Evolutionary conservation across 2,329 filamentous ascomycete species (phyloP).

Genomic region (Fusarium chaquense): DNA sequence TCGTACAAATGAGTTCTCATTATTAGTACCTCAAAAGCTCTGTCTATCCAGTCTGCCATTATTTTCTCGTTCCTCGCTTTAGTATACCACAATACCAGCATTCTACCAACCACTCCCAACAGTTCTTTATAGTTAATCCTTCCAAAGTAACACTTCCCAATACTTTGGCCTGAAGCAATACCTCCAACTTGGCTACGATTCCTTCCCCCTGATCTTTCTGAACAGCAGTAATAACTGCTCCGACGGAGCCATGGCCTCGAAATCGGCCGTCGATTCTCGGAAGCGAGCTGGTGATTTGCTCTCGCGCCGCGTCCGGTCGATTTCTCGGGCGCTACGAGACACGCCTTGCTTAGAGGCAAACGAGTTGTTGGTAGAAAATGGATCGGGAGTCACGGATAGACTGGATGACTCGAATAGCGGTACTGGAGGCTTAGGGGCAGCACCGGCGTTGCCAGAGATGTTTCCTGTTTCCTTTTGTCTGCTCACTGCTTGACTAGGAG

Average conservation of each 20-base stretch:
- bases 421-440: fast-evolving
- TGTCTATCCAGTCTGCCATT: neutral
- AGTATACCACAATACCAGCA: neutral
- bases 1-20: neutral
- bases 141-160: neutral
- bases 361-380: fast-evolving
- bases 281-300: neutral
- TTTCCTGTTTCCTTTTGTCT: fast-evolving
- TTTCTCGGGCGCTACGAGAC: neutral
- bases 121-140: neutral
- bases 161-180: neutral
- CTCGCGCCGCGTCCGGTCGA: neutral
- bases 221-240: neutral
- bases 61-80: neutral
- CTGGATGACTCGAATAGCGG: neutral
- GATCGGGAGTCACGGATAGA: neutral
- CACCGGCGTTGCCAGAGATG: fast-evolving
- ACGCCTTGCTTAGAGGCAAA: neutral
- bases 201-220: neutral
- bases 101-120: neutral
- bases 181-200: neutral
- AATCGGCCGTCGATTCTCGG: neutral
- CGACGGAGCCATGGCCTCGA: neutral
- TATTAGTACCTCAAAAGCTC: neutral
- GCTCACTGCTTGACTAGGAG: neutral